These are phyloP conservation scores for Tetrapisispora taiwanensis DNA, from an alignment of 805 yeast genomes.

Conservation along the genomic window DNA sequence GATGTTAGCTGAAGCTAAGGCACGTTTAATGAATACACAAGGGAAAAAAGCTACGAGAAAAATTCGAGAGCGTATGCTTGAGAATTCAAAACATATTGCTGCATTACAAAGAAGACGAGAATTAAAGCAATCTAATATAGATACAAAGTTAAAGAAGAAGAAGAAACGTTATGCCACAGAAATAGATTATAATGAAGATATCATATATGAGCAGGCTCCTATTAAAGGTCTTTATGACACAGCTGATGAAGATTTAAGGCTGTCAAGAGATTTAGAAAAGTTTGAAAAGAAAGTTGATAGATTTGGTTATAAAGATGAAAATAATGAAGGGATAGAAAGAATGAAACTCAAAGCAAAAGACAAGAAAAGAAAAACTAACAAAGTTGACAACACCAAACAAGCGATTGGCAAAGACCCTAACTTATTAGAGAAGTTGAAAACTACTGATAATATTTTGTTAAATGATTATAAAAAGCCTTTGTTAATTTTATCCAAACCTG, in stretches of 20 bases:
- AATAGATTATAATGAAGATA: slow-evolving; percentile 75
- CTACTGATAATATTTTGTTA: slow-evolving; percentile 6
- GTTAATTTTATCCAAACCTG: slow-evolving; percentile 31
- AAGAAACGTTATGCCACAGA: slow-evolving; percentile 48
- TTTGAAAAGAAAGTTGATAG: slow-evolving; percentile 38
- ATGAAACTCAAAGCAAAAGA: slow-evolving; percentile 23
- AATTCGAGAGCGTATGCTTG: slow-evolving; percentile 72
- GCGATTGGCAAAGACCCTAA: slow-evolving; percentile 13
- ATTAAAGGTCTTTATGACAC: slow-evolving; percentile 61
- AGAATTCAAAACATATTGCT: slow-evolving; percentile 68
- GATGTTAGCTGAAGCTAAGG: slow-evolving; percentile 90
- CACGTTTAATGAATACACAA: slow-evolving; percentile 81
- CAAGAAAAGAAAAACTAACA: slow-evolving; percentile 9
- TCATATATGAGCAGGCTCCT: slow-evolving; percentile 68
- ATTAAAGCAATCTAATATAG: slow-evolving; percentile 69
- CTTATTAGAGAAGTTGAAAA: slow-evolving; percentile 5
- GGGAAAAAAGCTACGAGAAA: slow-evolving; percentile 92
- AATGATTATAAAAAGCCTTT: slow-evolving; percentile 19
- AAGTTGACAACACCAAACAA: slow-evolving; percentile 15
- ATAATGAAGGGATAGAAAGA: slow-evolving; percentile 19
- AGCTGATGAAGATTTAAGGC: slow-evolving; percentile 41
- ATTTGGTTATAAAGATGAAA: slow-evolving; percentile 37
- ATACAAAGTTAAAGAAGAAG: slow-evolving; percentile 37
- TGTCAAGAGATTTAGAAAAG: slow-evolving; percentile 29
- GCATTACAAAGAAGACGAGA: slow-evolving; percentile 71